Evolutionary conservation across 805 yeast genomes (phyloP).

Genomic region (Sugiyamaella smithiae): DNA sequence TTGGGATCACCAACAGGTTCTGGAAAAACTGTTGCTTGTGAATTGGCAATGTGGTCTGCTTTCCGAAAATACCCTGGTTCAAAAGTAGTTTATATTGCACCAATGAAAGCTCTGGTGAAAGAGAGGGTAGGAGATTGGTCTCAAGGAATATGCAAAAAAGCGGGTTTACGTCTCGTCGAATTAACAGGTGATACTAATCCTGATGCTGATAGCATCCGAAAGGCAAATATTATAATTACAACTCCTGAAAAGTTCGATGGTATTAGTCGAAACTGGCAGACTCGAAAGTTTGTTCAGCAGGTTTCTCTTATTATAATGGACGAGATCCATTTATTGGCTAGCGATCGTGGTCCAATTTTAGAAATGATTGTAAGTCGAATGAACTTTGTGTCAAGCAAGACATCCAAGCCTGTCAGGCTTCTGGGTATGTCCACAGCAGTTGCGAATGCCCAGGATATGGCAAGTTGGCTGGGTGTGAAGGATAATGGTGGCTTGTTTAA

Average conservation of each 20-base stretch:
- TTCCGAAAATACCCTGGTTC: constrained; percentile 75
- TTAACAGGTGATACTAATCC: constrained; percentile 83
- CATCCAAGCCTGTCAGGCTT: constrained; percentile 58
- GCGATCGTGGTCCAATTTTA: constrained; percentile 82
- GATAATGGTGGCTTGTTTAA: constrained; percentile 58
- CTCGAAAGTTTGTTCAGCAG: constrained; percentile 69
- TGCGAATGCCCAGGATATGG: constrained; percentile 82
- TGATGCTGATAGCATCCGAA: constrained; percentile 59
- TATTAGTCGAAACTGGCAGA: constrained; percentile 82
- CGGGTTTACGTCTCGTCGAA: constrained; percentile 60
- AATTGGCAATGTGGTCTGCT: constrained; percentile 96
- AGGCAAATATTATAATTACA: constrained; percentile 73
- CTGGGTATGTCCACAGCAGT: constrained; percentile 85
- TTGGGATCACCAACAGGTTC: constrained; percentile 99
- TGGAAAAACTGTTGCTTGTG: constrained; percentile 97
- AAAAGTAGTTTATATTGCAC: constrained; percentile 81
- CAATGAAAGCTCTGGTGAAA: constrained; percentile 83
- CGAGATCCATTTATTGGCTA: constrained; percentile 78
- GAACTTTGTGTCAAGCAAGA: constrained; percentile 65
- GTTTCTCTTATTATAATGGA: constrained; percentile 79
- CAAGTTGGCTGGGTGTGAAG: constrained; percentile 76
- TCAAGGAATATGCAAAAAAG: constrained; percentile 44
- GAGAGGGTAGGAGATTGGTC: constrained; percentile 85
- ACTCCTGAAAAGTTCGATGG: constrained; percentile 89
- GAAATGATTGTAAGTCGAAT: constrained; percentile 88